These are phyloP conservation scores for Ceratobasidium sp. DNA, from an alignment of 1,284 basidiomycete genomes.

Conservation along the genomic window DNA sequence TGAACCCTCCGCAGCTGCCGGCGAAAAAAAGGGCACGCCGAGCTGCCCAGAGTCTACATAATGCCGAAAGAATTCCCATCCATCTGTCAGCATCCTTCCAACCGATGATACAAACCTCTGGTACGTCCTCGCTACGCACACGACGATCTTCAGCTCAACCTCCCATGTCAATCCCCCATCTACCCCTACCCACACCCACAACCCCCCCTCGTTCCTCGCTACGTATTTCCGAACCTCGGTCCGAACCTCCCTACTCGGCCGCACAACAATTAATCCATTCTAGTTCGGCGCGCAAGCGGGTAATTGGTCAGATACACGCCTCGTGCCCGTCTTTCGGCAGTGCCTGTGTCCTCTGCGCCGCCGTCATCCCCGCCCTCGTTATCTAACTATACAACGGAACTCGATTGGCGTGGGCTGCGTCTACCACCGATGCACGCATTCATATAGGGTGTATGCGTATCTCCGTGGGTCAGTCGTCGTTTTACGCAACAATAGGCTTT, in stretches of 20 bases:
- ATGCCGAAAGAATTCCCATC: background rate
- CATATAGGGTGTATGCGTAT: background rate
- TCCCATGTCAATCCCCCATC: slow-evolving; percentile 3
- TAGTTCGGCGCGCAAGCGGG: slow-evolving; percentile 7
- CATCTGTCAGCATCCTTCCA: background rate
- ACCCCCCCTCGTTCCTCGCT: background rate
- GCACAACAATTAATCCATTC: slow-evolving; percentile 4
- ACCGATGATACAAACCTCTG: background rate
- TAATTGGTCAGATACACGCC: slow-evolving; percentile 23
- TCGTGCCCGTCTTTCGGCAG: background rate
- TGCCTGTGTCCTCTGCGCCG: slow-evolving; percentile 4
- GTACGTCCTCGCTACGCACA: background rate
- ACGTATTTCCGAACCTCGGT: background rate
- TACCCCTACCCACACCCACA: slow-evolving; percentile 5
- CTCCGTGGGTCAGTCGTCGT: background rate
- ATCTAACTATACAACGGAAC: background rate
- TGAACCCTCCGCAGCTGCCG: background rate
- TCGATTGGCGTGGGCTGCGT: background rate
- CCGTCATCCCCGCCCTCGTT: background rate
- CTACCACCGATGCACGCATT: background rate
- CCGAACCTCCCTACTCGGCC: slow-evolving; percentile 1
- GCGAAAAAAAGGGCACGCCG: background rate
- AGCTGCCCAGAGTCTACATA: background rate
- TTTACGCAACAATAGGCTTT: background rate
- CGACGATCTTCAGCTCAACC: background rate